Evolutionary conservation across 2,329 filamentous ascomycete species (phyloP).

Genomic region (Tolypocladium tropicale): DNA sequence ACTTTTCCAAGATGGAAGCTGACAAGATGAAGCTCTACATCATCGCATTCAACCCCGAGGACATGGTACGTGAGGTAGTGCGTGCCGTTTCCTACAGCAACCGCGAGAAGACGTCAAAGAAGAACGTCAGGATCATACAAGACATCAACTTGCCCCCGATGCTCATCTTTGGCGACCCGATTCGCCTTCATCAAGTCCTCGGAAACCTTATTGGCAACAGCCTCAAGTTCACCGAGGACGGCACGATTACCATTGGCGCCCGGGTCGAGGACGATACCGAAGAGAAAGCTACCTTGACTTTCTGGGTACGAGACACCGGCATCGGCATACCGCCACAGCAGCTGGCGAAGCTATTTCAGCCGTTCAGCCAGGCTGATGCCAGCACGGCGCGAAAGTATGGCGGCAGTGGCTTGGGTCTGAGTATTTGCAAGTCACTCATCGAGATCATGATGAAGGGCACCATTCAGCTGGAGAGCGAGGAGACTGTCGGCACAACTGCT

Average conservation of each 20-base stretch:
- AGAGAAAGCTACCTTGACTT: constrained; percentile 64
- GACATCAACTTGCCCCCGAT: constrained; percentile 70
- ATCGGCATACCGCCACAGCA: constrained; percentile 82
- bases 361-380: constrained; percentile 86
- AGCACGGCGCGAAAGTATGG: constrained; percentile 87
- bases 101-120: constrained; percentile 49
- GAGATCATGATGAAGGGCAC: constrained; percentile 84
- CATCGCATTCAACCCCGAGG: constrained; percentile 56
- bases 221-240: constrained; percentile 85
- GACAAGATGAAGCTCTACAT: constrained; percentile 76
- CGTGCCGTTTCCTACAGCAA: constrained; percentile 58
- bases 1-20: constrained; percentile 90
- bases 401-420: constrained; percentile 80
- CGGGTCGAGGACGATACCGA: constrained; percentile 60
- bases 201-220: constrained; percentile 88
- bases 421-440: constrained; percentile 90
- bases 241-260: constrained; percentile 75
- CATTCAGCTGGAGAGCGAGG: constrained; percentile 71
- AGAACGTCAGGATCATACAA: constrained; percentile 53
- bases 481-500: constrained; percentile 58
- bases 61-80: constrained; percentile 58
- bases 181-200: constrained; percentile 56
- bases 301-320: constrained; percentile 81
- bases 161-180: constrained; percentile 56
- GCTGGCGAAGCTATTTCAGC: constrained; percentile 77